Base-by-base conservation (phyloP, 192 early-diverging fungal genomes). In the Gryganskiella cystojenkinii region DNA sequence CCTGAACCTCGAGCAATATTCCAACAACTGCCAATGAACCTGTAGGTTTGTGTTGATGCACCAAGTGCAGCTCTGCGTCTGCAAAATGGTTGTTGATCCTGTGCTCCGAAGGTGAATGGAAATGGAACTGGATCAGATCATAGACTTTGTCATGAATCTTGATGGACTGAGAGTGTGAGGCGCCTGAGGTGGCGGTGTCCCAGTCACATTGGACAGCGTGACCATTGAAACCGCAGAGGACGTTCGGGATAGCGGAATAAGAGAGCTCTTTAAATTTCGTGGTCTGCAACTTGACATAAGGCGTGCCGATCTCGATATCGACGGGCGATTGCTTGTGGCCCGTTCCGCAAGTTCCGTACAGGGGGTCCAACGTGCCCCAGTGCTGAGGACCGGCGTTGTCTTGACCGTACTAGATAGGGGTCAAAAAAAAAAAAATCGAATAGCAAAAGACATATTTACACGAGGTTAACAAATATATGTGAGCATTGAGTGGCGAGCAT, bases 61-160 rank as follows among this genome's bases (percentile, higher is more conserved):
- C 88, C 33, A 89, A 72, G 65, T 89, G 88, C 34, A 69, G 59
- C 56, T 82, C 81, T 35, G 44, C 58, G 37, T 71, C 80, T 6
- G 34, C 43, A 44, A 68, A 60, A 27, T 28, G 24, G 37, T 71
- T 78, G n/a, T 78, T 22, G 37, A 82, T 19, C 24, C 70, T 72
- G 75, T 90, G 86, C 57, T 90, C 88, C 1, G 84, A 82, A 13
- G 88, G 88, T 1, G 70, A 63, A 74, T 90, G 88, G 71, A 90
- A 84, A 72, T 90, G 88, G 55, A 90, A 85, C 52, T 90, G 79
- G 25, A 37, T n/a, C 33, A 89, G 67, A 17, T 46, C 25, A 69
- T 79, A 88, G 3, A 17, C 19, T 19, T 61, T 34, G 7, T 78
- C 79, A 37, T 81, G 52, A 25, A 73, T 42, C 3, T 49, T 40